Evolutionary conservation across 768 basidiomycete species (phyloP).

Genomic region (Trichaptum fuscoviolaceum): DNA sequence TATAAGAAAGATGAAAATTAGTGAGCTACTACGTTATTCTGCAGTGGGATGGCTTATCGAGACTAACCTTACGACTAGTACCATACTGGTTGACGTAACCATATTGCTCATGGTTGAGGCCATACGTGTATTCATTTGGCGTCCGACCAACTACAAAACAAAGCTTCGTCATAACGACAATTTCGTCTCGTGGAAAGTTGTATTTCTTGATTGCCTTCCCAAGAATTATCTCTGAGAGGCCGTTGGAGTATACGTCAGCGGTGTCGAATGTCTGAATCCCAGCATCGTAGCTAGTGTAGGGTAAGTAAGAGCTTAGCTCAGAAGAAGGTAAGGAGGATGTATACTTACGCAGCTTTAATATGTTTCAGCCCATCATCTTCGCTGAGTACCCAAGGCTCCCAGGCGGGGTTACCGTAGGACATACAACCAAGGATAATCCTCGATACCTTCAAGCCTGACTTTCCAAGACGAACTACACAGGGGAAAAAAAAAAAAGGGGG

Average conservation of each 20-base stretch:
- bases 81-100: conserved; percentile 56
- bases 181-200: conserved; percentile 39
- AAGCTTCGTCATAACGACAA: conserved; percentile 49
- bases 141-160: conserved; percentile 16
- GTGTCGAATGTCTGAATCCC: conserved; percentile 63
- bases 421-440: conserved; percentile 61
- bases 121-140: conserved; percentile 10
- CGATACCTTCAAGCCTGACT: conserved; percentile 58
- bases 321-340: too few relatives aligned
- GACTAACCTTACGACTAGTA: conserved; percentile 36
- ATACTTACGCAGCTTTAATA: conserved; percentile 40
- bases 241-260: conserved; percentile 44
- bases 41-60: neutral
- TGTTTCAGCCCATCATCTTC: conserved; percentile 42
- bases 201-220: conserved; percentile 47
- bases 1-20: conserved; percentile 10
- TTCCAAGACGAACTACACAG: conserved; percentile 28
- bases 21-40: conserved; percentile 5
- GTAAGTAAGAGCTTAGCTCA: too few relatives aligned
- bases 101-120: conserved; percentile 11
- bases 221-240: conserved; percentile 31
- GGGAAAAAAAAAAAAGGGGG: too few relatives aligned
- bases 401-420: conserved; percentile 49
- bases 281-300: conserved; percentile 39
- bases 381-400: conserved; percentile 49